Evolutionary conservation across 2,329 filamentous ascomycete species (phyloP).

Genomic region (Fusarium stilboides): DNA sequence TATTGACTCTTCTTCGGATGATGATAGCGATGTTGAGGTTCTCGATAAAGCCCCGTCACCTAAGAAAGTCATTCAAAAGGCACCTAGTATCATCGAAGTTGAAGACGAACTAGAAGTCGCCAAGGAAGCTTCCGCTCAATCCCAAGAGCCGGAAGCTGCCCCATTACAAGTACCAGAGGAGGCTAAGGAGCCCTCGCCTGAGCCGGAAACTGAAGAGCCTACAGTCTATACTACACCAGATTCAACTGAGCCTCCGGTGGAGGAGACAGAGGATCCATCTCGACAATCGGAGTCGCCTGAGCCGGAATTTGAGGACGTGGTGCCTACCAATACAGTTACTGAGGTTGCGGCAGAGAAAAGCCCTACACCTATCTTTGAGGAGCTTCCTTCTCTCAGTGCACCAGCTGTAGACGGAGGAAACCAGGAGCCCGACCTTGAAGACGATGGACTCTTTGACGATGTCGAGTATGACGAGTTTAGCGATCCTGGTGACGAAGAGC

Average conservation of each 20-base stretch:
- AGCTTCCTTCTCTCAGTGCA: conserved; percentile 19
- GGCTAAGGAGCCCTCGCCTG: background rate
- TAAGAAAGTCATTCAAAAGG: conserved; percentile 37
- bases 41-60: conserved; percentile 63
- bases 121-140: background rate
- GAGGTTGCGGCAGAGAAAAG: conserved; percentile 24
- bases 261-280: conserved; percentile 39
- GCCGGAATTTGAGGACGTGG: conserved; percentile 57
- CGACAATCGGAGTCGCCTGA: conserved; percentile 55
- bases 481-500: conserved; percentile 92
- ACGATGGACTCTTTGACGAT: conserved; percentile 63
- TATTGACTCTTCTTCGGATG: conserved; percentile 74
- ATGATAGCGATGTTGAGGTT: conserved; percentile 71
- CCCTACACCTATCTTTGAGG: conserved; percentile 34
- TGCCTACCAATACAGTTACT: conserved; percentile 41
- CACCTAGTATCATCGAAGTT: conserved; percentile 14
- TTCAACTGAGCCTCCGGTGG: background rate
- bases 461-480: conserved; percentile 83
- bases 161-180: background rate
- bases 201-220: conserved; percentile 8
- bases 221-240: conserved; percentile 9
- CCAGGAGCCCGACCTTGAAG: conserved; percentile 46
- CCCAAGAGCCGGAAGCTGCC: background rate
- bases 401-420: background rate
- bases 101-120: conserved; percentile 5